Conservation (phyloP, 768 basidiomycete genomes). For the Suillus luteus region DNA sequence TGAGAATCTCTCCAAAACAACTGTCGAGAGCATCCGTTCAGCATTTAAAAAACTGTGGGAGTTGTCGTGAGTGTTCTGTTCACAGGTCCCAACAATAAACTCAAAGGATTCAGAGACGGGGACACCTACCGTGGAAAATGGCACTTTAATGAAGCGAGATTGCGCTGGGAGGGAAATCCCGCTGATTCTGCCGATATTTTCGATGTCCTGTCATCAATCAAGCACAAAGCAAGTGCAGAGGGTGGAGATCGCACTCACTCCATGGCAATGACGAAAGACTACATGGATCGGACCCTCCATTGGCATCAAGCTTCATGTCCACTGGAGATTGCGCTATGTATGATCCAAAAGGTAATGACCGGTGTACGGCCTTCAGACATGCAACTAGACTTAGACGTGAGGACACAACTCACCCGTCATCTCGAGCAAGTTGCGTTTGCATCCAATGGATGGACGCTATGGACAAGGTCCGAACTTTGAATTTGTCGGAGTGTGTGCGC, state of each 20-base stretch:
- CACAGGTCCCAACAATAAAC: too few relatives aligned
- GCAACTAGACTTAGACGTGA: neutral
- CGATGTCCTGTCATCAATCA: slow-evolving; percentile 27
- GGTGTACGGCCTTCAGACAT: neutral
- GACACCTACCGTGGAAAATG: neutral
- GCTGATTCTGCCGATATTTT: slow-evolving; percentile 27
- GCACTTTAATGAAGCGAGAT: neutral
- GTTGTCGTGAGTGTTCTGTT: slow-evolving; percentile 1
- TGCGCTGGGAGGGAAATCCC: slow-evolving; percentile 27
- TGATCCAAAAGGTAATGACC: neutral
- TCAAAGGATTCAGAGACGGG: too few relatives aligned
- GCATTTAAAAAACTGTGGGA: slow-evolving; percentile 16
- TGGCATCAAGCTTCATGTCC: slow-evolving; percentile 1
- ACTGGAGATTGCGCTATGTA: neutral
- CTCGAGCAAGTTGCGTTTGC: neutral
- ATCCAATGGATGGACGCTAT: neutral
- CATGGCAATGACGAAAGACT: slow-evolving; percentile 21
- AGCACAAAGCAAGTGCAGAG: slow-evolving; percentile 22
- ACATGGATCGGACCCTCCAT: neutral
- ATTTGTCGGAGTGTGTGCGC: too few relatives aligned
- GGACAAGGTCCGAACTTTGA: slow-evolving; percentile 8
- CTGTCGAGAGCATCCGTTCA: slow-evolving; percentile 2
- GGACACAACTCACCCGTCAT: neutral
- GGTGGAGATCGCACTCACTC: slow-evolving; percentile 31
- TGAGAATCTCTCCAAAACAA: neutral